These are phyloP conservation scores for Amanita inopinata DNA, from an alignment of 768 basidiomycete genomes.

Conservation along the genomic window DNA sequence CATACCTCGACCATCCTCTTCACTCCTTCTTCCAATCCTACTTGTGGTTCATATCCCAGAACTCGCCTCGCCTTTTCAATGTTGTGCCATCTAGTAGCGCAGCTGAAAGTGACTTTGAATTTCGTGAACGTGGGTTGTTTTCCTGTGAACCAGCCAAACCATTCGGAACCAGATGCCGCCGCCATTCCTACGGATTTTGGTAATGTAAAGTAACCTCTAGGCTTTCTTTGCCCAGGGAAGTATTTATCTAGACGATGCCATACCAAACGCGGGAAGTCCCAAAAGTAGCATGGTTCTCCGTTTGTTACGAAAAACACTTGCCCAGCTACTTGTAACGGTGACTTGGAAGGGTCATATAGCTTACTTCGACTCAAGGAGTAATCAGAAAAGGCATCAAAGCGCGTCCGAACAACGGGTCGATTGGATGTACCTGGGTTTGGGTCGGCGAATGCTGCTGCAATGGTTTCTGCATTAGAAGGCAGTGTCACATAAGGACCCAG, in stretches of 20 bases:
- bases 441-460: conserved; percentile 47
- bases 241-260: conserved; percentile 62
- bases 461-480: conserved; percentile 45
- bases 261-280: conserved; percentile 82
- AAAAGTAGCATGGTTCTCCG: conserved; percentile 92
- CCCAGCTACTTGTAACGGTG: conserved; percentile 76
- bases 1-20: conserved; percentile 66
- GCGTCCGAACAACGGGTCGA: conserved; percentile 59
- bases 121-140: conserved; percentile 80
- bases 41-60: conserved; percentile 87
- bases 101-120: conserved; percentile 75
- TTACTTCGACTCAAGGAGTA: conserved; percentile 43
- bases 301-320: conserved; percentile 97
- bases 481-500: conserved; percentile 70
- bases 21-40: conserved; percentile 84
- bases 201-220: conserved; percentile 33
- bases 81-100: conserved; percentile 80
- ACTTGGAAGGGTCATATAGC: conserved; percentile 29
- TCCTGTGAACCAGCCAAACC: conserved; percentile 61
- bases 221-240: conserved; percentile 44
- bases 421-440: conserved; percentile 29
- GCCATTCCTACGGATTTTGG: conserved; percentile 57
- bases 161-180: conserved; percentile 66
- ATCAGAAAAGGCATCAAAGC: conserved; percentile 74
- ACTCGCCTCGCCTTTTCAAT: conserved; percentile 89